These are phyloP conservation scores for Aspergillus thermomutatus DNA, from an alignment of 2,329 filamentous ascomycete genomes.

Conservation along the genomic window DNA sequence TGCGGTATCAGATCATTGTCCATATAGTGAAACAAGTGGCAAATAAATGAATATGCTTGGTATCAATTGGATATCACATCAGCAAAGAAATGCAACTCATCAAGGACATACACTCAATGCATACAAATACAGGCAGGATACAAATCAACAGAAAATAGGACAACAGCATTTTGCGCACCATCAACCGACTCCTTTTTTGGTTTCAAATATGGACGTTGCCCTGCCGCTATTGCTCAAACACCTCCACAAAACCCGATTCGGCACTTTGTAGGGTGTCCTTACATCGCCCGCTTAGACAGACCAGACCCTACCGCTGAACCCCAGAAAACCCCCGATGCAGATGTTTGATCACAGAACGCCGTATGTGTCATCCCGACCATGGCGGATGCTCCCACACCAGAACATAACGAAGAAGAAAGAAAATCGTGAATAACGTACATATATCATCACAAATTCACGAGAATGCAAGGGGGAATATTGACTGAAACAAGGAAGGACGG, in stretches of 20 bases:
- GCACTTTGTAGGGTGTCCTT: neutral
- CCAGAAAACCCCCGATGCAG: neutral
- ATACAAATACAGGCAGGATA: slow-evolving; percentile 9
- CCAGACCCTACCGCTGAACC: neutral
- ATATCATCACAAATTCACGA: neutral
- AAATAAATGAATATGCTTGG: neutral
- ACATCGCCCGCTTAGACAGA: neutral
- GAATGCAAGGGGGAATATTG: slow-evolving; percentile 4
- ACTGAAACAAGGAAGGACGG: neutral
- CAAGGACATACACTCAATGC: slow-evolving; percentile 9
- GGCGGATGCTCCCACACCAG: neutral
- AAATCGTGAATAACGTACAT: neutral
- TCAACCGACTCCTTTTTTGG: neutral
- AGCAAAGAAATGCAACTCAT: slow-evolving; percentile 4
- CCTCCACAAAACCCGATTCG: neutral
- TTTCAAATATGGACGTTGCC: neutral
- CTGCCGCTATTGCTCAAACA: neutral
- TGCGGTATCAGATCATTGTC: neutral
- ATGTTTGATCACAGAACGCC: neutral
- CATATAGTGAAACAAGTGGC: neutral
- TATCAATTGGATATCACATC: neutral
- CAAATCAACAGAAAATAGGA: slow-evolving; percentile 1
- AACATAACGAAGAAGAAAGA: neutral
- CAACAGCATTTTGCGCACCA: neutral
- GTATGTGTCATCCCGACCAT: neutral